Evolutionary conservation across 192 early-diverging fungal species (phyloP).

Genomic region (Rhizophagus sp.): DNA sequence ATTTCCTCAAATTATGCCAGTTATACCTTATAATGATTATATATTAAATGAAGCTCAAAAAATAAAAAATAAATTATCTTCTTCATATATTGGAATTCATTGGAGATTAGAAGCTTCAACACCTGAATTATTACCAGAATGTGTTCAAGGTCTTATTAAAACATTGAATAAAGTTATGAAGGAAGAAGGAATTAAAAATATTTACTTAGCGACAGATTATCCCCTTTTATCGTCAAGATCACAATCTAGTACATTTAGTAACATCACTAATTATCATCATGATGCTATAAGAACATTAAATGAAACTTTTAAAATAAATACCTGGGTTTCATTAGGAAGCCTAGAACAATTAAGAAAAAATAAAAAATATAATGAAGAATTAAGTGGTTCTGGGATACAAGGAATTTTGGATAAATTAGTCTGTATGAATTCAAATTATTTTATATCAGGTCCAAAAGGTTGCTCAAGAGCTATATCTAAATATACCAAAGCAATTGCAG

Average conservation of each 20-base stretch:
- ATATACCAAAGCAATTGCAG: no score
- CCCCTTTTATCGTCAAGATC: not conserved
- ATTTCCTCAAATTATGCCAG: not conserved
- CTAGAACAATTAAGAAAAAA: not conserved
- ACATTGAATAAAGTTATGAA: not conserved
- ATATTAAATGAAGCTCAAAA: not conserved
- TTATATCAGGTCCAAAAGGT: conserved; percentile 8
- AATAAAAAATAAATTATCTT: not conserved
- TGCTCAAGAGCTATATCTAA: not conserved
- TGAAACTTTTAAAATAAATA: not conserved
- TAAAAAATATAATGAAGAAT: not conserved
- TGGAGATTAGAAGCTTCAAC: not conserved
- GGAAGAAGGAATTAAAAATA: not conserved
- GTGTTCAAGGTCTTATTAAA: not conserved
- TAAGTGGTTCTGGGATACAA: not conserved
- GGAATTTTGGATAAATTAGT: conserved; percentile 33
- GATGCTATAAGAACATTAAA: not conserved
- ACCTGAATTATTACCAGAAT: not conserved
- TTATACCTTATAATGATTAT: not conserved
- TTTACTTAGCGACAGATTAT: conserved; percentile 23
- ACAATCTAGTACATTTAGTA: no score
- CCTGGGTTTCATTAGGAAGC: not conserved
- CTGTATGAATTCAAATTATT: conserved; percentile 27
- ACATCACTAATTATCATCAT: conserved; percentile 7
- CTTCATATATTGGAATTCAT: conserved; percentile 12